These are phyloP conservation scores for Teunomyces aglyptinius DNA, from an alignment of 805 yeast genomes.

Conservation along the genomic window DNA sequence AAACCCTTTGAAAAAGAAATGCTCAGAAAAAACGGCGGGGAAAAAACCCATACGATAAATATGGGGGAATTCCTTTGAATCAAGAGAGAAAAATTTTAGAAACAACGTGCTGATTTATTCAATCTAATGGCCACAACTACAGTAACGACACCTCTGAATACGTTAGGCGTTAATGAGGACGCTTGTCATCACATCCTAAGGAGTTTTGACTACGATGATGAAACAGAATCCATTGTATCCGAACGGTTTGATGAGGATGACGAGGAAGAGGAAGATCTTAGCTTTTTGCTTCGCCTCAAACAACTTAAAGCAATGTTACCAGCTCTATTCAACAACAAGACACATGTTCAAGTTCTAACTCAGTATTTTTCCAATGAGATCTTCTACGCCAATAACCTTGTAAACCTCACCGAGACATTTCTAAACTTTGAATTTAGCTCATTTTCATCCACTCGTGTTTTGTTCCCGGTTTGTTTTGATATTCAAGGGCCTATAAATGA, in stretches of 20 bases:
- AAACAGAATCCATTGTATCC: conserved; percentile 1
- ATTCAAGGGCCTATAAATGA: conserved; percentile 2
- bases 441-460: conserved; percentile 4
- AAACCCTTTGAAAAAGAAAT: neutral
- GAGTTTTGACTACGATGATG: conserved; percentile 1
- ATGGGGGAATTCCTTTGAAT: conserved; percentile 1
- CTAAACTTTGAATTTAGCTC: conserved; percentile 9
- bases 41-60: neutral
- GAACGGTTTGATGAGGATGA: conserved; percentile 1
- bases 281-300: neutral
- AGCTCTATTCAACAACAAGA: conserved; percentile 4
- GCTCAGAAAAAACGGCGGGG: conserved; percentile 2
- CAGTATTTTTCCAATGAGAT: conserved; percentile 15
- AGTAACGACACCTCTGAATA: neutral
- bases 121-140: neutral
- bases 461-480: conserved; percentile 4
- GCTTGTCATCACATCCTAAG: neutral
- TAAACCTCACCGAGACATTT: conserved; percentile 10
- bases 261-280: neutral
- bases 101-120: neutral
- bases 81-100: neutral
- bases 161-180: neutral
- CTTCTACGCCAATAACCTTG: conserved; percentile 13
- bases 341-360: neutral
- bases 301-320: conserved; percentile 8